phyloP scores from a whole-genome alignment of 2,329 filamentous ascomycete species.

The Apiospora marii region DNA sequence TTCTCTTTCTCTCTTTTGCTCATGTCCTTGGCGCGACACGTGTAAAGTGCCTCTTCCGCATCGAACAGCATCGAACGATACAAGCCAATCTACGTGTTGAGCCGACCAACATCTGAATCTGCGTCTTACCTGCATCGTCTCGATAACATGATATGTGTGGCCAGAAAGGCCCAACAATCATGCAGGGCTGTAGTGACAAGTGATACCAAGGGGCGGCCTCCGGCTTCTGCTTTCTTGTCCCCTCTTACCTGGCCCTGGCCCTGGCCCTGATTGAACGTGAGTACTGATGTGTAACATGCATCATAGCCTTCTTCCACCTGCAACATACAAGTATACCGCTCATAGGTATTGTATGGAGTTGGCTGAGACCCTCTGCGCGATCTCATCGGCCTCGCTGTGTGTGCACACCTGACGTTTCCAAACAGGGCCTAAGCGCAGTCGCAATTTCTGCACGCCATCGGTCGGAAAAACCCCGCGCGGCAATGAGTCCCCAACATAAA shows the following conservation, averaged over 20 bases:
- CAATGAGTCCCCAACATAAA: background rate
- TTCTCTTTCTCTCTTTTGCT: background rate
- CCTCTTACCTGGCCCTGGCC: background rate
- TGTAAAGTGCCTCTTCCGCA: background rate
- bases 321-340: background rate
- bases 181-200: background rate
- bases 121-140: background rate
- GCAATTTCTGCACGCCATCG: background rate
- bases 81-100: background rate
- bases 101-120: background rate
- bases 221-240: background rate
- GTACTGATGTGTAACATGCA: background rate
- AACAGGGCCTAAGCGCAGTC: background rate
- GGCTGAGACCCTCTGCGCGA: background rate
- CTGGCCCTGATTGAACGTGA: background rate
- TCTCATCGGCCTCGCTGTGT: constrained; percentile 3
- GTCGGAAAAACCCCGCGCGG: constrained; percentile 5
- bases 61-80: constrained; percentile 7
- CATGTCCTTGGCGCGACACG: constrained; percentile 8
- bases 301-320: background rate
- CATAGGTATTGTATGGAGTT: background rate
- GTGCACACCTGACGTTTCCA: background rate
- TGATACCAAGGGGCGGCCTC: background rate
- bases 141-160: background rate
- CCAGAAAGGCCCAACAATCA: background rate